Conservation (phyloP, 148 eudicot genomes). For the Spergularia marina region DNA sequence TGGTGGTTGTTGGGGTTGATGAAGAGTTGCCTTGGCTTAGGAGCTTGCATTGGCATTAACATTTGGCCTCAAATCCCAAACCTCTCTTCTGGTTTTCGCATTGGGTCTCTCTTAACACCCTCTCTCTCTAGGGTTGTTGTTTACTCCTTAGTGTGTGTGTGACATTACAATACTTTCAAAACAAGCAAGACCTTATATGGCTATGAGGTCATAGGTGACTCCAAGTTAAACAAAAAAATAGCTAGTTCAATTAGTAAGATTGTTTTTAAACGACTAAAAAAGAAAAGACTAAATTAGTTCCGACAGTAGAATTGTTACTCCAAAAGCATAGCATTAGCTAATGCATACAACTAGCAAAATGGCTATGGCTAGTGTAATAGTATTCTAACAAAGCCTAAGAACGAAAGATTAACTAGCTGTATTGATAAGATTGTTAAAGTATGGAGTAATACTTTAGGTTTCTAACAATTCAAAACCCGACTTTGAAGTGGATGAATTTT, state of each 20-base stretch:
- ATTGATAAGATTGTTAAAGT: no score
- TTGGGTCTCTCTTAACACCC: slow-evolving; percentile 46
- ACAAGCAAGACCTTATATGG: slow-evolving; percentile 33
- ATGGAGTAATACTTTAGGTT: no score
- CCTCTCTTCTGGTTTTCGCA: slow-evolving; percentile 47
- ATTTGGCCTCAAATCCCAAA: slow-evolving; percentile 56
- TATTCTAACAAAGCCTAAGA: no score
- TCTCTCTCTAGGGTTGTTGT: slow-evolving; percentile 13
- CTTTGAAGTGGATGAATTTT: not conserved
- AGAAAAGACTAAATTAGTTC: no score
- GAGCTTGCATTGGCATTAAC: slow-evolving; percentile 34
- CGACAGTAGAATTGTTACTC: no score
- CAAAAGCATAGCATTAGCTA: no score
- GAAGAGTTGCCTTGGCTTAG: slow-evolving; percentile 43
- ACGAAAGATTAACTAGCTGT: no score
- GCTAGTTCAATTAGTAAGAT: slow-evolving; percentile 10
- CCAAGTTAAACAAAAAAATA: no score
- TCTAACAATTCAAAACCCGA: no score
- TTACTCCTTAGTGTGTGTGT: slow-evolving; percentile 18
- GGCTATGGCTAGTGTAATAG: no score
- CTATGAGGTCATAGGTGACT: no score
- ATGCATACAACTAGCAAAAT: no score
- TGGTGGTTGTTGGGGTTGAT: slow-evolving; percentile 29
- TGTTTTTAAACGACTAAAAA: not conserved
- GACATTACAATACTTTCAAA: slow-evolving; percentile 32